Conservation (phyloP, 208 protist species). For the Crithidia fasciculata region DNA sequence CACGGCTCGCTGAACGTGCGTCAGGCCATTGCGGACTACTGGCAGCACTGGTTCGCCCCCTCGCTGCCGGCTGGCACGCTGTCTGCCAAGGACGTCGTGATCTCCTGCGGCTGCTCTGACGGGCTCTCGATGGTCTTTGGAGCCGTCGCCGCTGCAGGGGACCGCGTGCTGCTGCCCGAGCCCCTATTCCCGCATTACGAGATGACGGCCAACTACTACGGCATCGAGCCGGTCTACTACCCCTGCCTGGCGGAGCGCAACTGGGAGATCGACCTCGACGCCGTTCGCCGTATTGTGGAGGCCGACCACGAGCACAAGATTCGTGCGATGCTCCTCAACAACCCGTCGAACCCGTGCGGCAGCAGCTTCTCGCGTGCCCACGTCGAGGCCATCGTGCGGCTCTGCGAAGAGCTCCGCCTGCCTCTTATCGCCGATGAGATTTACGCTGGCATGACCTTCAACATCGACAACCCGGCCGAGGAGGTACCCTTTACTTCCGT, state of each 20-base stretch:
- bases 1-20: slow-evolving; percentile 58
- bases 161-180: slow-evolving; percentile 92
- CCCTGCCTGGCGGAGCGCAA: slow-evolving; percentile 70
- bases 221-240: slow-evolving; percentile 84
- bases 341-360: slow-evolving; percentile 97
- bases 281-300: slow-evolving; percentile 44
- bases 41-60: slow-evolving; percentile 35
- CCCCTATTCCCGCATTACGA: slow-evolving; percentile 95
- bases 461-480: slow-evolving; percentile 32
- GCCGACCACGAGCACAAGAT: slow-evolving; percentile 83
- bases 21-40: slow-evolving; percentile 66
- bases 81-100: slow-evolving; percentile 63
- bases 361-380: slow-evolving; percentile 86
- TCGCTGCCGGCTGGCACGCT: slow-evolving; percentile 24
- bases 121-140: slow-evolving; percentile 88
- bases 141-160: slow-evolving; percentile 70
- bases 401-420: slow-evolving; percentile 83
- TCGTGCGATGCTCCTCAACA: slow-evolving; percentile 89
- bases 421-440: slow-evolving; percentile 95
- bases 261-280: slow-evolving; percentile 91
- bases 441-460: slow-evolving; percentile 94
- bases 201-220: slow-evolving; percentile 73
- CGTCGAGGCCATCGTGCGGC: slow-evolving; percentile 61
- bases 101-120: slow-evolving; percentile 87
- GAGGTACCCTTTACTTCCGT: slow-evolving; percentile 73